Percentiles rank a stretch among this genome's conserved stretches.
phyloP scores from a whole-genome alignment of 1,139 yeast genomes.

The Geotrichum australiense region DNA sequence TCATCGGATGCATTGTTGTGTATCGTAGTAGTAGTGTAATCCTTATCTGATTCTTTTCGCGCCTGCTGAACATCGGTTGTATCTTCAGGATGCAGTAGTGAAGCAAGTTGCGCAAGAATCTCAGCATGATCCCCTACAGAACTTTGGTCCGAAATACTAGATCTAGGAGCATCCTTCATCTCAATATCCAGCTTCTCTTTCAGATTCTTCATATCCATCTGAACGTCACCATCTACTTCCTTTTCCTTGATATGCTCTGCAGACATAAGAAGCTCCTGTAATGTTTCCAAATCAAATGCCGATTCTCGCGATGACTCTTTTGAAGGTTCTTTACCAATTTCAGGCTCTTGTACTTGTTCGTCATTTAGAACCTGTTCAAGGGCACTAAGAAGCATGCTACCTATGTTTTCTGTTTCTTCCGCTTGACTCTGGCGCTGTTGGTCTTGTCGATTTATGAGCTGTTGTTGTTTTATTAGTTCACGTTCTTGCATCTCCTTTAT shows the following conservation, averaged over 20 bases:
- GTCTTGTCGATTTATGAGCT: background rate
- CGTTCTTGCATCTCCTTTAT: too few relatives aligned
- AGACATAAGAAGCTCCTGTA: constrained; percentile 12
- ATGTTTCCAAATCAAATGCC: constrained; percentile 12
- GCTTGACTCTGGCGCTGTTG: background rate
- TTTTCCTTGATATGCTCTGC: constrained; percentile 13
- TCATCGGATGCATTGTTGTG: constrained; percentile 7
- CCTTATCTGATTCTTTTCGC: constrained; percentile 2
- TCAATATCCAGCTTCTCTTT: background rate
- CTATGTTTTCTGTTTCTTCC: background rate
- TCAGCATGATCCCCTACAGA: constrained; percentile 7
- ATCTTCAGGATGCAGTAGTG: constrained; percentile 15
- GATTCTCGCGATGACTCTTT: constrained; percentile 3
- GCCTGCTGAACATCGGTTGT: constrained; percentile 3
- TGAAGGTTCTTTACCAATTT: background rate
- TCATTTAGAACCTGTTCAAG: constrained; percentile 9
- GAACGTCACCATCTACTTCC: constrained; percentile 7
- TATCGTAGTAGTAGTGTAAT: constrained; percentile 1
- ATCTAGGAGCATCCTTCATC: constrained; percentile 28
- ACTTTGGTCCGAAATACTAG: background rate
- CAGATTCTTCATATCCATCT: background rate
- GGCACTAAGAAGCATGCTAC: constrained; percentile 12
- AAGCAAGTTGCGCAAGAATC: constrained; percentile 17
- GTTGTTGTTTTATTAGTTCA: too few relatives aligned
- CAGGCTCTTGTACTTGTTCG: constrained; percentile 1